Evolutionary conservation across 78 protist genomes (phyloP).

Genomic region (Dictyostelium purpureum): DNA sequence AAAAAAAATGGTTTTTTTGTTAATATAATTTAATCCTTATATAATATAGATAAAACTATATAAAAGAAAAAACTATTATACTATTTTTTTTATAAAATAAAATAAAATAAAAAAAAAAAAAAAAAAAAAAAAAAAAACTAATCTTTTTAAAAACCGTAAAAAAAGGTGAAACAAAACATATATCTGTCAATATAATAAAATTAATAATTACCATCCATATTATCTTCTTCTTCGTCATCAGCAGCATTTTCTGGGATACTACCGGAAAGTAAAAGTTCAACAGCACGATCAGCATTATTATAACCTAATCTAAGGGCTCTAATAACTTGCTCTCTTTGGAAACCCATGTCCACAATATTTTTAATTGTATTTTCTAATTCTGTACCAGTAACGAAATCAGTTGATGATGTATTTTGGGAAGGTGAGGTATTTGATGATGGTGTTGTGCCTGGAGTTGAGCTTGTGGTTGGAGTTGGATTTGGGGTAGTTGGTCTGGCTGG

Average conservation of each 20-base stretch:
- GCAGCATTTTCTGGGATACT: neutral
- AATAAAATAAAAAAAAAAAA: conserved; percentile 10
- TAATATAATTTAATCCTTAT: conserved; percentile 5
- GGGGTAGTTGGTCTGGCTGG: conserved; percentile 25
- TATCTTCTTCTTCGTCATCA: conserved; percentile 15
- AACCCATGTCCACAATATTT: conserved; percentile 88
- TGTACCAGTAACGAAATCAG: conserved; percentile 60
- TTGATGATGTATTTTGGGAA: neutral
- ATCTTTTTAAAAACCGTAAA: no score
- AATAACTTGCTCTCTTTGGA: conserved; percentile 67
- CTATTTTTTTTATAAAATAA: neutral
- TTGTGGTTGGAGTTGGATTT: conserved; percentile 49
- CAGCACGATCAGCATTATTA: conserved; percentile 94
- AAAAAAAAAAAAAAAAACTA: conserved; percentile 5
- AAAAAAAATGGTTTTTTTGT: neutral
- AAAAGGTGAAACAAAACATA: neutral
- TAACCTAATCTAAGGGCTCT: conserved; percentile 87
- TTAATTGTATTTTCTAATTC: conserved; percentile 43
- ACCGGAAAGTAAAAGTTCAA: conserved; percentile 87
- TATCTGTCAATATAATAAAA: neutral
- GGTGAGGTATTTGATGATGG: conserved; percentile 56
- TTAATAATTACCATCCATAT: conserved; percentile 13
- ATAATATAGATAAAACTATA: neutral
- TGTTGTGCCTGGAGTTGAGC: conserved; percentile 49
- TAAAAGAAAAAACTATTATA: neutral